Percentiles rank a stretch among this genome's conserved stretches.
phyloP scores from a whole-genome alignment of 2,329 filamentous ascomycete species.

The Emydomyces testavorans region DNA sequence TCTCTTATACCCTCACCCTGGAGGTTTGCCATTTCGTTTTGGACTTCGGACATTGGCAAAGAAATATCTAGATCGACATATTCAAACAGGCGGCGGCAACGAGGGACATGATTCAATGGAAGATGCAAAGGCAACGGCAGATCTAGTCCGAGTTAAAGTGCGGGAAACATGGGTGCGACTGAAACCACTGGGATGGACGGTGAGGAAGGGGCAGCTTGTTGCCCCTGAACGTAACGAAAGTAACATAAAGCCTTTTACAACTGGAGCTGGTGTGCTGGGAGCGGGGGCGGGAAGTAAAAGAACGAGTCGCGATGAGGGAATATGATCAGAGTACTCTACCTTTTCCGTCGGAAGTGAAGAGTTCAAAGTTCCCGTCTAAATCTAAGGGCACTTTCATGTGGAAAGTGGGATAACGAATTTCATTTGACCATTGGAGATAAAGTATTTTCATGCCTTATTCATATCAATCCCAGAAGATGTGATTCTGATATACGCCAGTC shows the following conservation, averaged over 20 bases:
- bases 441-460: not conserved
- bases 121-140: conserved; percentile 79
- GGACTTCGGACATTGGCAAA: conserved; percentile 65
- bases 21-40: conserved; percentile 64
- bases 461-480: not conserved
- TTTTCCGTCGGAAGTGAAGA: too few relatives aligned
- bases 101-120: conserved; percentile 83
- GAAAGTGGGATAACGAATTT: not conserved
- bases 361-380: too few relatives aligned
- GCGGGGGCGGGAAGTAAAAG: conserved; percentile 2
- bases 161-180: conserved; percentile 58
- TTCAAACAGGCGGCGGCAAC: conserved; percentile 56
- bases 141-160: conserved; percentile 64
- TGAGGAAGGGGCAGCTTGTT: conserved; percentile 40
- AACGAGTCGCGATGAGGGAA: not conserved
- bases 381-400: too few relatives aligned
- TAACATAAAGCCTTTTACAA: not conserved
- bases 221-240: not conserved
- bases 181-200: conserved; percentile 55
- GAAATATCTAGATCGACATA: conserved; percentile 58
- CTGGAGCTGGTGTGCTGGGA: not conserved
- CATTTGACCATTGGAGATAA: conserved; percentile 1
- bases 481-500: not conserved
- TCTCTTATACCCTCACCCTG: conserved; percentile 66
- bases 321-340: too few relatives aligned